Conservation (phyloP, 129 eudicot species). For the Artemisia tridentata region DNA sequence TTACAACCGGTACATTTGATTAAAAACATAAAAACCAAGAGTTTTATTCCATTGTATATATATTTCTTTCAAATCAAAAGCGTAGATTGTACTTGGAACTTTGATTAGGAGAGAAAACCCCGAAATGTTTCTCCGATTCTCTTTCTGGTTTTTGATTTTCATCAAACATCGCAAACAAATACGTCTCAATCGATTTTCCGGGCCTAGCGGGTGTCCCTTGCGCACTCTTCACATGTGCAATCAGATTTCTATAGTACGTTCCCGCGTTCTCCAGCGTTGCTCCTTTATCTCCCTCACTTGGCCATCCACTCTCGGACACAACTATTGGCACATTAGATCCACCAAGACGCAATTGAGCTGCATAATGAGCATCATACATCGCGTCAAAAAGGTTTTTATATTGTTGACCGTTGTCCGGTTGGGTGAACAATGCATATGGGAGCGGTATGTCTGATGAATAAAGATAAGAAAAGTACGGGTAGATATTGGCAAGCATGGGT, state of each 20-base stretch:
- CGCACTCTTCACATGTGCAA: conserved; percentile 29
- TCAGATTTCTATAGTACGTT: conserved; percentile 37
- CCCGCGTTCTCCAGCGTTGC: conserved; percentile 35
- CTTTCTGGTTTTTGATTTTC: conserved; percentile 36
- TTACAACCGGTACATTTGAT: too few species aligned
- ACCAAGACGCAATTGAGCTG: conserved; percentile 44
- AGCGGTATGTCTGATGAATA: conserved; percentile 6
- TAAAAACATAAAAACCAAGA: not conserved
- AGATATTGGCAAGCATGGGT: conserved; percentile 39
- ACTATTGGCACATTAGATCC: conserved; percentile 39
- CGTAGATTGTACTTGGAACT: conserved; percentile 33
- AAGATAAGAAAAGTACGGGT: conserved; percentile 36
- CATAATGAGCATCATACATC: conserved; percentile 40
- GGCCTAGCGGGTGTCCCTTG: conserved; percentile 54
- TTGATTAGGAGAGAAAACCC: conserved; percentile 39
- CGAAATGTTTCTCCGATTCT: conserved; percentile 40
- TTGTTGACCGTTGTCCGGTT: conserved; percentile 10
- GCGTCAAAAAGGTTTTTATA: conserved; percentile 52
- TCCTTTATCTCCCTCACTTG: conserved; percentile 38
- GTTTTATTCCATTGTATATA: not conserved
- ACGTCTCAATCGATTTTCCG: conserved; percentile 35
- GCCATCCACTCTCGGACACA: conserved; percentile 80
- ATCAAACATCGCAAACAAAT: conserved; percentile 56
- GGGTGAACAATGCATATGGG: conserved; percentile 39
- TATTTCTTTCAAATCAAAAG: not conserved